Evolutionary conservation across 495 filamentous ascomycete species (phyloP), one percentile per base, ranked within the genome.

Genomic region (Penicillium coffeae): DNA sequence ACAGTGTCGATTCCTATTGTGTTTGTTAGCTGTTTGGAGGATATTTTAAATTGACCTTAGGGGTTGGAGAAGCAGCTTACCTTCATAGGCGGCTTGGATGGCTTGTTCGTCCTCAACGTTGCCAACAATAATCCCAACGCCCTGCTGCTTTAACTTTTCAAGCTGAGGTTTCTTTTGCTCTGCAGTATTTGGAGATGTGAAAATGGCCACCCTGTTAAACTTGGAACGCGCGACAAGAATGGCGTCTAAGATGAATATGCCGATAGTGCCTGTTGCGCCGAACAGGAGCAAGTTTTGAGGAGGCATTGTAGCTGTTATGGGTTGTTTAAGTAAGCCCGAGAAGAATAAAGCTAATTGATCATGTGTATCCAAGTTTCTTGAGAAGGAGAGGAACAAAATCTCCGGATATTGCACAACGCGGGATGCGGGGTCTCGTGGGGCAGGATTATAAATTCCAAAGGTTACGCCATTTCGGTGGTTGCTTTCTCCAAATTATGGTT

Each of bases 201-300:
- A 86, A 50, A 88, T 75, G 5, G 70, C 72, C 32, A 89, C 59
- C 21, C 73, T 73, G 47, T 60, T 65, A 59, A 85, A 79, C n/a
- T 66, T 50, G 3, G 68, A 62, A 34, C 79, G 77, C 14, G 77
- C 70, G 27, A 66, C 63, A 41, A 87, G 52, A 34, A 89, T 72
- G 20, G 79, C 74, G 18, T 74, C 53, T 7, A 77, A 74, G 59
- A 89, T 88, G 67, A 81, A 80, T 15, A 70, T 59, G 51, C 86
- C 85, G 45, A 89, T 88, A 32, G 65, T 62, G 41, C 86, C 86
- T 4, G 85, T 88, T 14, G 83, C 85, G 14, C 86, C 85, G 59
- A 89, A 78, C 44, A 88, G 69, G 32, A 89, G 77, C 40, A 89
- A 68, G 34, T 79, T 80, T 44, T 52, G 48, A 21, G 57, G 45